Evolutionary conservation across 805 yeast species (phyloP).

Genomic region (Candida suzukii): DNA sequence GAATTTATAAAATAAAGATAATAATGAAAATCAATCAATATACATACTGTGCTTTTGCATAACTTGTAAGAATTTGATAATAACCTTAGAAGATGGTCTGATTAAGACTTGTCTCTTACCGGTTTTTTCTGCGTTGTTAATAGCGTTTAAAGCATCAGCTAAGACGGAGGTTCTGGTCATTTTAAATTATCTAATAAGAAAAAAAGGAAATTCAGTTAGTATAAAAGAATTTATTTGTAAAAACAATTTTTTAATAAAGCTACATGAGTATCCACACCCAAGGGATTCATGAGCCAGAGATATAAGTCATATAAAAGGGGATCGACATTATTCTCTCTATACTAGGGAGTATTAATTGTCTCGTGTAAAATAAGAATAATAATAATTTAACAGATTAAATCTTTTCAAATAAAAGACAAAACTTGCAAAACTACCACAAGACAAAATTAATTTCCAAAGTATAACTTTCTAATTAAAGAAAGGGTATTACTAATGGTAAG

Average conservation of each 20-base stretch:
- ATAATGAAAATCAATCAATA: too few relatives aligned
- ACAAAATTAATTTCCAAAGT: constrained; percentile 25
- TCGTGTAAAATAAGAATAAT: background rate
- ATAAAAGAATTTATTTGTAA: constrained; percentile 10
- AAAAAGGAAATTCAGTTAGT: constrained; percentile 13
- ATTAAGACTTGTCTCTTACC: constrained; percentile 98
- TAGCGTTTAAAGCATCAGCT: constrained; percentile 97
- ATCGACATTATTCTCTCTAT: constrained; percentile 4
- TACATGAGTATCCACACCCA: constrained; percentile 38
- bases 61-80: constrained; percentile 92
- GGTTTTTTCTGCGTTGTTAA: constrained; percentile 98
- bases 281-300: constrained; percentile 35
- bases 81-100: constrained; percentile 98
- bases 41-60: constrained; percentile 94
- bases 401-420: constrained; percentile 3
- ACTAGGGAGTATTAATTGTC: constrained; percentile 12
- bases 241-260: constrained; percentile 21
- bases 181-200: constrained; percentile 19
- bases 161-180: constrained; percentile 99
- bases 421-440: constrained; percentile 9
- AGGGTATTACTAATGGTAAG: too few relatives aligned
- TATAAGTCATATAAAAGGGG: background rate
- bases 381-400: constrained; percentile 5
- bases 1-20: too few relatives aligned
- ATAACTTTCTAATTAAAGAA: constrained; percentile 19